Percentiles rank a stretch among this genome's conserved stretches.
These are phyloP conservation scores for Taiozyma sp. DNA, from an alignment of 1,139 yeast species.

Conservation along the genomic window DNA sequence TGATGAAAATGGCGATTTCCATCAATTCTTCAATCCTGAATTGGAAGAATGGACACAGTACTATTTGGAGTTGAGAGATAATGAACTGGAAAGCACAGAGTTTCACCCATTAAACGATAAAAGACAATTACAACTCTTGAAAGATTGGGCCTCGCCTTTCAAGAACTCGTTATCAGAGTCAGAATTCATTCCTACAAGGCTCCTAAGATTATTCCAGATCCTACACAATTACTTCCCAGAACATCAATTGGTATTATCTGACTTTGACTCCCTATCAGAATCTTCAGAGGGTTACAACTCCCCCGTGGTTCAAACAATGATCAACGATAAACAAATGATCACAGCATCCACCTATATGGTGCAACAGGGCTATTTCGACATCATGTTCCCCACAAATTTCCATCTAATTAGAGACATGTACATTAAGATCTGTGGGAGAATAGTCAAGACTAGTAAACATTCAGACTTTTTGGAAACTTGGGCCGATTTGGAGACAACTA, in stretches of 20 bases:
- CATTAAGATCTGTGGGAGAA: conserved; percentile 58
- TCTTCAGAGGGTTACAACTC: conserved; percentile 63
- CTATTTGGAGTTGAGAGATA: conserved; percentile 28
- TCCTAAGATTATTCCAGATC: conserved; percentile 61
- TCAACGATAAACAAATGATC: conserved; percentile 50
- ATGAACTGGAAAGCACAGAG: conserved; percentile 4
- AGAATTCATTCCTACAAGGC: conserved; percentile 78
- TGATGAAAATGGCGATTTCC: conserved; percentile 73
- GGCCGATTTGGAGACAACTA: conserved; percentile 68
- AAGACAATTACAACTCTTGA: conserved; percentile 14
- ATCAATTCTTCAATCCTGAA: conserved; percentile 68
- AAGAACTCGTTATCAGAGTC: conserved; percentile 68
- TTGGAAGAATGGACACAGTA: conserved; percentile 58
- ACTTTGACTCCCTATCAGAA: conserved; percentile 62
- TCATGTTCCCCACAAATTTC: conserved; percentile 85
- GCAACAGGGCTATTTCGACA: conserved; percentile 80
- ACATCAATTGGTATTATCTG: conserved; percentile 70
- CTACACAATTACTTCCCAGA: conserved; percentile 67
- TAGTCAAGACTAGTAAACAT: conserved; percentile 54
- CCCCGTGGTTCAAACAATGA: conserved; percentile 82
- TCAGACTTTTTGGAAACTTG: conserved; percentile 61
- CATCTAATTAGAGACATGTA: conserved; percentile 58
- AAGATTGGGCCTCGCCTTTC: conserved; percentile 48
- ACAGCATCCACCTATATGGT: conserved; percentile 61
- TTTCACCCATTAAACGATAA: conserved; percentile 17